Evolutionary conservation across 495 filamentous ascomycete species (phyloP).

Genomic region (Penicillium paradoxum): DNA sequence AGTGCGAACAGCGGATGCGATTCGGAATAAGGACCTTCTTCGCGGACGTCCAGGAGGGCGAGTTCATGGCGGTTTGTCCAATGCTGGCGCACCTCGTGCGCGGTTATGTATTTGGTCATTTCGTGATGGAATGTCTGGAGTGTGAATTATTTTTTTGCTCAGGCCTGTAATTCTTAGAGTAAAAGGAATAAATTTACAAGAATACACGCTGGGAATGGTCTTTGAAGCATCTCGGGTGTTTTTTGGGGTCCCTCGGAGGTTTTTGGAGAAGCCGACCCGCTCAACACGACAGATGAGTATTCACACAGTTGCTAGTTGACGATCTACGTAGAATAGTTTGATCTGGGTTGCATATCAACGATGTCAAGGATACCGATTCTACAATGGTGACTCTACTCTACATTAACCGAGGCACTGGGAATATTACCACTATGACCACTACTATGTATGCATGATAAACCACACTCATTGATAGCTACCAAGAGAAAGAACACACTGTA

Average conservation of each 20-base stretch:
- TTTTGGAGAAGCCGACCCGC: conserved; percentile 1
- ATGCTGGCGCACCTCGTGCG: conserved; percentile 11
- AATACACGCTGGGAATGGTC: too few species aligned
- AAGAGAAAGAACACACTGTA: too few species aligned
- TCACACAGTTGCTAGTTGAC: not conserved
- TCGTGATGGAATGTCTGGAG: not conserved
- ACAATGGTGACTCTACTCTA: too few species aligned
- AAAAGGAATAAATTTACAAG: not conserved
- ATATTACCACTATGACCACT: too few species aligned
- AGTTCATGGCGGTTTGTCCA: conserved; percentile 18
- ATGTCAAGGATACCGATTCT: too few species aligned
- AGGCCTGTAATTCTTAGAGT: not conserved
- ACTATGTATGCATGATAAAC: too few species aligned
- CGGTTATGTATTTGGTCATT: conserved; percentile 13
- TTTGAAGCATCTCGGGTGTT: conserved; percentile 7
- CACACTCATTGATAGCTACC: too few species aligned
- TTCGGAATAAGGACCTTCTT: conserved; percentile 23
- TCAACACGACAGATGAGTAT: not conserved
- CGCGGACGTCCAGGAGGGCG: conserved; percentile 21
- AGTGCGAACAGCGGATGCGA: conserved; percentile 21
- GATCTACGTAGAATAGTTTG: too few species aligned
- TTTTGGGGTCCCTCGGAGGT: conserved; percentile 5
- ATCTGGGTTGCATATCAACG: too few species aligned
- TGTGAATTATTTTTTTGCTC: not conserved
- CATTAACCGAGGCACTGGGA: too few species aligned